Base-by-base conservation (phyloP, 1,284 basidiomycete genomes). In the Heterobasidion irregulare region DNA sequence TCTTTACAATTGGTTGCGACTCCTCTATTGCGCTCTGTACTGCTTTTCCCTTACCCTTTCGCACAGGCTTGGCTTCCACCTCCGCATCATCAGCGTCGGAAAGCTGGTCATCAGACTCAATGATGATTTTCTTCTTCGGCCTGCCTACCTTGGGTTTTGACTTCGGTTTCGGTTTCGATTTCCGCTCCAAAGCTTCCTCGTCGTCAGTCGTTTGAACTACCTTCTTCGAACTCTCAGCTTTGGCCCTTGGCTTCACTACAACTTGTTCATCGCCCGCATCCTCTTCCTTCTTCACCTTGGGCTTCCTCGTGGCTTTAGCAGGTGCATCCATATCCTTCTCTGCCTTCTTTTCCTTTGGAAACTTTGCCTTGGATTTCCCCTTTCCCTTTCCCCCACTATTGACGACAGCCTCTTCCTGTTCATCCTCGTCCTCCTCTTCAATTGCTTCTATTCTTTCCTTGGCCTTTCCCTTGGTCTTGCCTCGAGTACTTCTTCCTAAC, bases 371-470 rank as follows among this genome's bases (percentile, higher is more conserved):
- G 4, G 55, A 34, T 50, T 58, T 53, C 54, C 54, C 46, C 56
- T 50, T 59, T 53, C 18, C 50, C 26, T 36, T 34, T 47, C 18
- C 57, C 50, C 58, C 62, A n/a, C 59, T 33, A 32, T 61, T 59
- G 47, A 53, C n/a, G 47, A 34, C 19, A 12, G 32, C 44, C 33
- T 53, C 41, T 35, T 50, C 59, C 35, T 60, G 58, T 16, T 66
- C 62, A 47, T 58, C 60, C 47, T 69, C 68, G 8, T 67, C 68
- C 36, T 65, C 63, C 58, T 70, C 68, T 33, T 65, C 63, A 26
- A 71, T 69, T 5, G 62, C 65, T 15, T 69, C 66, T 2, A 69
- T 66, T 44, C 63, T 63, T 26, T 63, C 58, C 55, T 68, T 69
- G 41, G 62, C 63, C 38, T 62, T 62, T 2, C 58, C 61, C 46